These are phyloP conservation scores for Elaeagnus macrophylla DNA, from an alignment of 306 rosid genomes.

Conservation along the genomic window DNA sequence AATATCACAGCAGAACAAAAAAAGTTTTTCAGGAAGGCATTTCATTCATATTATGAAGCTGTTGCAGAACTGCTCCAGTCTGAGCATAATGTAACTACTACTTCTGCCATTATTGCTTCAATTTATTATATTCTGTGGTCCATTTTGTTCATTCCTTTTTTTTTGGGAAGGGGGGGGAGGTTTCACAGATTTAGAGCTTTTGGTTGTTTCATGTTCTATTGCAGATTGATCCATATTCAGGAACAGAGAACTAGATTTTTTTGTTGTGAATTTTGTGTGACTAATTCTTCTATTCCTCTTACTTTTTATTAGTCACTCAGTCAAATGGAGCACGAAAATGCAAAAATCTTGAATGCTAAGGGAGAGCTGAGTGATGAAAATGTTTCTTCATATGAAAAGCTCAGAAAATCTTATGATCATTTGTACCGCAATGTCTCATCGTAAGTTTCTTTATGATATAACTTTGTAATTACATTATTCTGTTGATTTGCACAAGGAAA, in stretches of 20 bases:
- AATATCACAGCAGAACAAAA: conserved; percentile 83
- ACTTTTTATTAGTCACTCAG: conserved; percentile 62
- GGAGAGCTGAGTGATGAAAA: conserved; percentile 95
- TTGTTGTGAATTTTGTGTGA: no score
- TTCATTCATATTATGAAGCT: conserved; percentile 73
- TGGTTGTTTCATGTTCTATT: conserved; percentile 2
- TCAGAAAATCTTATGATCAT: conserved; percentile 88
- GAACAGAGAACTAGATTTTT: no score
- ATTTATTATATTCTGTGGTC: neutral
- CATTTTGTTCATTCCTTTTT: no score
- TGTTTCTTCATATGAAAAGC: conserved; percentile 72
- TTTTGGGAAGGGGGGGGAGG: no score
- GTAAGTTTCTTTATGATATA: conserved; percentile 43
- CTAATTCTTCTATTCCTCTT: conserved; percentile 24
- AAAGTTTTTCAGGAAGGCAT: conserved; percentile 69
- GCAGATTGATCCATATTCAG: no score
- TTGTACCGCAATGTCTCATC: conserved; percentile 83
- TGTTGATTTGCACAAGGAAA: neutral
- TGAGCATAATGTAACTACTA: conserved; percentile 74
- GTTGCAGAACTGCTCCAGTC: conserved; percentile 84
- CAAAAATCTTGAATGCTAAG: conserved; percentile 86
- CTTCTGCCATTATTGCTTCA: conserved; percentile 2
- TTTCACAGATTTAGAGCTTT: no score
- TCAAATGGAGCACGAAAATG: conserved; percentile 90
- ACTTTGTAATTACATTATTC: conserved; percentile 1